Percentiles rank a stretch among this genome's conserved stretches.
These are phyloP conservation scores for Acer negundo DNA, from an alignment of 345 rosid genomes.

Conservation along the genomic window DNA sequence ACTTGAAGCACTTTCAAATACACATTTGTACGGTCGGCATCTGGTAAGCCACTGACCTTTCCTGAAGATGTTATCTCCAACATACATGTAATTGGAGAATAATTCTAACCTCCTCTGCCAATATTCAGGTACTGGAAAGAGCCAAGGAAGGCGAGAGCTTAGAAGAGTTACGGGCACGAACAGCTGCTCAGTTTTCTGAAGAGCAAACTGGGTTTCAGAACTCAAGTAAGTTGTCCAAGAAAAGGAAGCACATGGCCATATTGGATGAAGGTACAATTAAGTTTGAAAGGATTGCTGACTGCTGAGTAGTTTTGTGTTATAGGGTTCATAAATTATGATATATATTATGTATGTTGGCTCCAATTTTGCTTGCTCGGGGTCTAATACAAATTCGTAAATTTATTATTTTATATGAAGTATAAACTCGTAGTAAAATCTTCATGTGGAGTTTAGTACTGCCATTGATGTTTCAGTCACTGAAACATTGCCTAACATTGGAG, in stretches of 20 bases:
- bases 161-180: slow-evolving; percentile 73
- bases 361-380: too few species aligned
- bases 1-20: slow-evolving; percentile 60
- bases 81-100: background rate
- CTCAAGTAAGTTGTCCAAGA: slow-evolving; percentile 50
- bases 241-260: slow-evolving; percentile 55
- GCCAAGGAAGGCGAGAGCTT: slow-evolving; percentile 90
- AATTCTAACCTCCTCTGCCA: background rate
- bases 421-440: too few species aligned
- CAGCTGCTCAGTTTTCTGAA: slow-evolving; percentile 71
- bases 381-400: too few species aligned
- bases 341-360: too few species aligned
- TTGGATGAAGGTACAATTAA: slow-evolving; percentile 61
- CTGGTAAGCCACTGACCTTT: slow-evolving; percentile 49
- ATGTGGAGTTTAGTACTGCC: too few species aligned
- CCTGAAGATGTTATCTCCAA: background rate
- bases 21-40: slow-evolving; percentile 88
- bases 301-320: slow-evolving; percentile 26
- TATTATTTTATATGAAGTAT: too few species aligned
- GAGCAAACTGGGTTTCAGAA: slow-evolving; percentile 45
- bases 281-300: slow-evolving; percentile 49
- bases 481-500: too few species aligned
- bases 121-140: slow-evolving; percentile 71
- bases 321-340: too few species aligned
- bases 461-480: too few species aligned